phyloP scores from a whole-genome alignment of 1,284 basidiomycete genomes.

The Tylopilus sp. region DNA sequence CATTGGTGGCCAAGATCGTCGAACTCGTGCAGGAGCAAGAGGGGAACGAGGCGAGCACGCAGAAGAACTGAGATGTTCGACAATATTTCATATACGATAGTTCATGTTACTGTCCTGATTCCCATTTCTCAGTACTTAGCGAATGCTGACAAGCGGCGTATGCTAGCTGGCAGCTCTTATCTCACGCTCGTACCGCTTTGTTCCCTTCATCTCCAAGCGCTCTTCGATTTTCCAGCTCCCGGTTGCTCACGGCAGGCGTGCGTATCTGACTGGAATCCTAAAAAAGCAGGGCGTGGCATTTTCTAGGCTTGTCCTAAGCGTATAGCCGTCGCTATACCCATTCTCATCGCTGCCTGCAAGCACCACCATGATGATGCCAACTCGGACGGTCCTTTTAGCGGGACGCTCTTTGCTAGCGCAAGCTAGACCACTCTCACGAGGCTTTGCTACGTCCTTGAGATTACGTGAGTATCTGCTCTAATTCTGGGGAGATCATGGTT shows the following conservation, averaged over 20 bases:
- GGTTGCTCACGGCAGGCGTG: conserved; percentile 21
- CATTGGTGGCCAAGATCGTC: conserved; percentile 60
- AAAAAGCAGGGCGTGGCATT: conserved; percentile 17
- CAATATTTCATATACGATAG: not conserved
- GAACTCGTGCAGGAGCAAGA: conserved; percentile 35
- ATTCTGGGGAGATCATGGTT: not conserved
- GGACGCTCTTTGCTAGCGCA: conserved; percentile 28
- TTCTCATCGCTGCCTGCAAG: not conserved
- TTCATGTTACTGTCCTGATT: too few relatives aligned
- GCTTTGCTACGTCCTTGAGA: conserved; percentile 28
- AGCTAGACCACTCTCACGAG: conserved; percentile 22
- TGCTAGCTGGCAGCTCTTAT: conserved; percentile 11
- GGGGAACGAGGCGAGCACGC: conserved; percentile 3
- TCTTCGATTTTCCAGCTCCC: conserved; percentile 9
- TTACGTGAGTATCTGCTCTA: conserved; percentile 27
- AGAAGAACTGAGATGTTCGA: conserved; percentile 7
- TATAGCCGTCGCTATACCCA: conserved; percentile 16
- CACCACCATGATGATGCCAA: conserved; percentile 19
- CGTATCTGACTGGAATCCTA: conserved; percentile 16
- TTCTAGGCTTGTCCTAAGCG: not conserved
- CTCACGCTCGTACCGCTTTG: conserved; percentile 27
- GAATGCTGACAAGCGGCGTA: not conserved
- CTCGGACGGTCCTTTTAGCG: conserved; percentile 22
- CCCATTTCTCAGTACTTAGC: too few relatives aligned
- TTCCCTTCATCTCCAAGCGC: conserved; percentile 9